phyloP scores from a whole-genome alignment of 306 rosid species.

The Sphenostylis stenocarpa region DNA sequence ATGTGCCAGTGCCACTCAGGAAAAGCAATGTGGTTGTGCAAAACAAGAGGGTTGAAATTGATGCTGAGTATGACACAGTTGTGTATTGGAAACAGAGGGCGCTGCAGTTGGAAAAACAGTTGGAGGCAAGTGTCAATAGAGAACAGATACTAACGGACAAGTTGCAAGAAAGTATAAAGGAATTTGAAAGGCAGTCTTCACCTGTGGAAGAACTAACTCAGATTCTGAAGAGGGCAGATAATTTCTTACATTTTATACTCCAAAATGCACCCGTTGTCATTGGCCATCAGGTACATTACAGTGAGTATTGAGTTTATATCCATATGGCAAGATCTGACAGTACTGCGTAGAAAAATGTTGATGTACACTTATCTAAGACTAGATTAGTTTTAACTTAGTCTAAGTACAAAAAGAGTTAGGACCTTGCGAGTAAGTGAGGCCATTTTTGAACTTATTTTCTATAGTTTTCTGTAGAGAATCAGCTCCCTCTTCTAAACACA shows the following conservation, averaged over 20 bases:
- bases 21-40: conserved; percentile 65
- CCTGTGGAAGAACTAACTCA: conserved; percentile 90
- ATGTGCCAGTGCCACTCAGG: conserved; percentile 51
- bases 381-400: not conserved
- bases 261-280: conserved; percentile 98
- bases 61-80: conserved; percentile 75
- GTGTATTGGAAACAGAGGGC: conserved; percentile 86
- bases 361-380: not conserved
- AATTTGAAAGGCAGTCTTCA: conserved; percentile 72
- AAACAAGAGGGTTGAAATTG: conserved; percentile 70
- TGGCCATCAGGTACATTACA: conserved; percentile 88
- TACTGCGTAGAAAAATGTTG: not conserved
- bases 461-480: not conserved
- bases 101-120: conserved; percentile 55
- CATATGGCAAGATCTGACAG: not conserved
- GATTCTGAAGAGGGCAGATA: conserved; percentile 51
- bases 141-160: conserved; percentile 70
- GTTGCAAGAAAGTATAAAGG: conserved; percentile 71
- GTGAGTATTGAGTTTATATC: conserved; percentile 33
- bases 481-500: not conserved
- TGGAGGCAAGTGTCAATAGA: conserved; percentile 72
- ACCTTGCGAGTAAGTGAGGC: not conserved
- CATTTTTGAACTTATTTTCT: not conserved
- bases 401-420: not conserved
- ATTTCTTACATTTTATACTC: conserved; percentile 73